phyloP scores from a whole-genome alignment of 2,329 filamentous ascomycete species.

The Aaosphaeria arxii region DNA sequence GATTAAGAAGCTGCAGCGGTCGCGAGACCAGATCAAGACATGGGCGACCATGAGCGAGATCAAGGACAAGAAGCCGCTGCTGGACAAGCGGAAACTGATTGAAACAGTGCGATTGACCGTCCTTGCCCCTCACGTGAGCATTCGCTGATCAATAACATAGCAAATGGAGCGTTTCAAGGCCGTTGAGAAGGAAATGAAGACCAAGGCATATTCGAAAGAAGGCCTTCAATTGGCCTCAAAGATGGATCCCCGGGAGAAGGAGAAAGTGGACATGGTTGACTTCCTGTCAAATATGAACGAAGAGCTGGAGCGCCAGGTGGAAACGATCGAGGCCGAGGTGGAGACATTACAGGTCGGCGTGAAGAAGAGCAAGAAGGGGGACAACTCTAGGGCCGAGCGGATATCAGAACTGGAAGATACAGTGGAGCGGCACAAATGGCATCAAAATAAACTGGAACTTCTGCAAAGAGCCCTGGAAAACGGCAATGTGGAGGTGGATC shows the following conservation, averaged over 20 bases:
- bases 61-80: slow-evolving; percentile 95
- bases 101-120: slow-evolving; percentile 70
- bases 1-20: slow-evolving; percentile 98
- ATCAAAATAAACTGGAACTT: slow-evolving; percentile 87
- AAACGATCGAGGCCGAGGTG: slow-evolving; percentile 84
- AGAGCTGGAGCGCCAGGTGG: slow-evolving; percentile 90
- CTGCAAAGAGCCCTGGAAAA: slow-evolving; percentile 89
- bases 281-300: slow-evolving; percentile 87
- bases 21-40: slow-evolving; percentile 98
- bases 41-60: slow-evolving; percentile 98
- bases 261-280: slow-evolving; percentile 82
- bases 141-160: slow-evolving; percentile 42
- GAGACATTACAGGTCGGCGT: slow-evolving; percentile 82
- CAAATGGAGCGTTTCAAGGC: slow-evolving; percentile 99
- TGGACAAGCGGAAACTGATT: slow-evolving; percentile 93
- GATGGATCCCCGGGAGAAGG: slow-evolving; percentile 95
- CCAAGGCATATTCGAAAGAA: slow-evolving; percentile 98
- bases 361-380: slow-evolving; percentile 93
- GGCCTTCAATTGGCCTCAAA: slow-evolving; percentile 87
- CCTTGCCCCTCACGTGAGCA: background rate
- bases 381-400: slow-evolving; percentile 73
- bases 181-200: slow-evolving; percentile 99
- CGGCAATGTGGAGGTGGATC: slow-evolving; percentile 80
- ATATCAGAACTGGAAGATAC: slow-evolving; percentile 80
- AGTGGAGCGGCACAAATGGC: slow-evolving; percentile 95